These are phyloP conservation scores for Cenococcum geophilum DNA, from an alignment of 495 filamentous ascomycete genomes.

Conservation along the genomic window DNA sequence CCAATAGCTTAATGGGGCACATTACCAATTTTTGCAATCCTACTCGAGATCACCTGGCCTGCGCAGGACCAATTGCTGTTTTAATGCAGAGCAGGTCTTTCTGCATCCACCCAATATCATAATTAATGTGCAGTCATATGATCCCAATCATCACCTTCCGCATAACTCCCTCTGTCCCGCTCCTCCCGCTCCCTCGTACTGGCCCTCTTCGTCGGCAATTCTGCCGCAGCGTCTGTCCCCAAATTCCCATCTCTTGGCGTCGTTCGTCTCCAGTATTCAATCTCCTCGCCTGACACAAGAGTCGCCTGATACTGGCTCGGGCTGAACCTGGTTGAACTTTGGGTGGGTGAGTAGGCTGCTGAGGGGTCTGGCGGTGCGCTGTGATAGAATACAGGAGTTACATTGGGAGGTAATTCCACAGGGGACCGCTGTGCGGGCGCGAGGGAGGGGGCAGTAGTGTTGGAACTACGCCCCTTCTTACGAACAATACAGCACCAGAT, in stretches of 20 bases:
- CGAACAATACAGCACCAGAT: constrained; percentile 9
- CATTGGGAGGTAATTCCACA: constrained; percentile 7
- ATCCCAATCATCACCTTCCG: constrained; percentile 1
- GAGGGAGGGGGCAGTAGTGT: not conserved
- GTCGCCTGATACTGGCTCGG: constrained; percentile 2
- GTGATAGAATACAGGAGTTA: not conserved
- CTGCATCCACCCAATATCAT: not conserved
- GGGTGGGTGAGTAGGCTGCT: constrained; percentile 5
- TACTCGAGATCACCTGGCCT: too few species aligned
- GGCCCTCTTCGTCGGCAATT: constrained; percentile 4
- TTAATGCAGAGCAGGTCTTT: too few species aligned
- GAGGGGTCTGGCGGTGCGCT: constrained; percentile 5
- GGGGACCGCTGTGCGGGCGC: not conserved
- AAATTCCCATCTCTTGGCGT: not conserved
- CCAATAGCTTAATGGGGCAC: too few species aligned
- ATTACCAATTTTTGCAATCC: too few species aligned
- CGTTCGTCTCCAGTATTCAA: constrained; percentile 9
- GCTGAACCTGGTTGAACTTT: constrained; percentile 6
- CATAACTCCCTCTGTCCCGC: constrained; percentile 1
- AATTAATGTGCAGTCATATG: constrained; percentile 1
- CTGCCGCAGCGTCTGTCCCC: not conserved
- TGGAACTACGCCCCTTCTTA: not conserved
- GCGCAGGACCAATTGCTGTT: too few species aligned
- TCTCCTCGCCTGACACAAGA: not conserved
- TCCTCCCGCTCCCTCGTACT: not conserved